phyloP scores from a whole-genome alignment of 495 filamentous ascomycete species.

The Penicillium angulare region DNA sequence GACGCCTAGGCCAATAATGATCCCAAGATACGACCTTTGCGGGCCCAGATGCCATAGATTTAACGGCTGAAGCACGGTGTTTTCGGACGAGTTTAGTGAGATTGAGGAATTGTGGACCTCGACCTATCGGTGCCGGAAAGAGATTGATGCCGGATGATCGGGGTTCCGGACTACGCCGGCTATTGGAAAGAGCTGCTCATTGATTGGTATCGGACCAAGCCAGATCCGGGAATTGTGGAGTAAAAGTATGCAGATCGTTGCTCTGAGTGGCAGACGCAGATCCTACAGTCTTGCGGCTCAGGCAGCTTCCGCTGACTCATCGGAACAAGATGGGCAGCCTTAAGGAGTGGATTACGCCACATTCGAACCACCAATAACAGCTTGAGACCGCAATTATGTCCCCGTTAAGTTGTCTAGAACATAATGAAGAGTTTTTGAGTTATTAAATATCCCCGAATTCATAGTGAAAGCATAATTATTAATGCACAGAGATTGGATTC shows the following conservation, averaged over 20 bases:
- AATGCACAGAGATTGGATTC: too few relatives aligned
- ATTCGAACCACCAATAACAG: too few relatives aligned
- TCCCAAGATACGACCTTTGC: neutral
- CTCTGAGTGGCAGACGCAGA: neutral
- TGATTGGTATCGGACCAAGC: constrained; percentile 2
- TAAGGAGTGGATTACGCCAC: too few relatives aligned
- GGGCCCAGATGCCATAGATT: too few relatives aligned
- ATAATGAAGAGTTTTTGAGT: too few relatives aligned
- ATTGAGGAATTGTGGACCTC: constrained; percentile 8
- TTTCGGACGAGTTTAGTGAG: constrained; percentile 7
- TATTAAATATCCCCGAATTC: too few relatives aligned
- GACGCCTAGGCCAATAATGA: too few relatives aligned
- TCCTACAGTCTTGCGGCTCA: neutral
- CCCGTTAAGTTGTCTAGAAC: too few relatives aligned
- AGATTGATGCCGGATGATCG: neutral
- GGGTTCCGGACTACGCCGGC: neutral
- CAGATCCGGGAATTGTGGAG: constrained; percentile 8
- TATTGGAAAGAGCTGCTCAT: neutral
- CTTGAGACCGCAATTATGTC: too few relatives aligned
- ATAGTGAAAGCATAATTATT: too few relatives aligned
- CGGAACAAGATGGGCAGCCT: neutral
- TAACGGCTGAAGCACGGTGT: constrained; percentile 2
- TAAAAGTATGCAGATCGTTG: neutral
- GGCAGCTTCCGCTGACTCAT: constrained; percentile 4
- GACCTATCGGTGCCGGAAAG: constrained; percentile 8